phyloP scores from a whole-genome alignment of 306 rosid genomes.

The Myrica gale region DNA sequence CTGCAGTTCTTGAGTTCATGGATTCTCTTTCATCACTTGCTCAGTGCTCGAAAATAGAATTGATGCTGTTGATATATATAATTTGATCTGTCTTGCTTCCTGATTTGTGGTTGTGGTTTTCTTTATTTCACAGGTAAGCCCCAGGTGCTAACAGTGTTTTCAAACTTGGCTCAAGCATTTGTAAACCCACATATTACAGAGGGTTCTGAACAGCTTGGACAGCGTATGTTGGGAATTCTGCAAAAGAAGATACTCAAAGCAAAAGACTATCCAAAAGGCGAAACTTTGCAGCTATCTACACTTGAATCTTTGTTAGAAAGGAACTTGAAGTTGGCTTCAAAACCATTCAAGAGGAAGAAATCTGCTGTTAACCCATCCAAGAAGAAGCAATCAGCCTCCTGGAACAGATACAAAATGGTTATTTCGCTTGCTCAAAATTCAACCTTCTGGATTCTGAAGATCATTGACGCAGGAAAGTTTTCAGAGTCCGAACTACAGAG shows the following conservation, averaged over 20 bases:
- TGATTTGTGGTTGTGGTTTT: conserved; percentile 4
- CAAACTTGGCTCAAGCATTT: conserved; percentile 69
- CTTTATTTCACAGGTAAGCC: conserved; percentile 63
- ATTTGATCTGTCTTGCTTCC: neutral
- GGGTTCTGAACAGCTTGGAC: conserved; percentile 88
- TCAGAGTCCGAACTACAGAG: conserved; percentile 47
- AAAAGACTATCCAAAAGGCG: conserved; percentile 80
- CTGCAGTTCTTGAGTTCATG: neutral
- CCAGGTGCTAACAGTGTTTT: conserved; percentile 69
- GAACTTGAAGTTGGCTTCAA: conserved; percentile 80
- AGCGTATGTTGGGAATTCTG: conserved; percentile 90
- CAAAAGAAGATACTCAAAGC: conserved; percentile 76
- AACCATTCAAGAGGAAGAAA: conserved; percentile 68
- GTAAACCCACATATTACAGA: conserved; percentile 75
- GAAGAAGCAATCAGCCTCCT: conserved; percentile 58
- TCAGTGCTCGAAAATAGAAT: neutral
- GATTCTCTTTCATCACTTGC: neutral
- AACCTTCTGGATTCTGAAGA: conserved; percentile 81
- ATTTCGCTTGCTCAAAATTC: conserved; percentile 70
- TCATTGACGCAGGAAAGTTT: conserved; percentile 65
- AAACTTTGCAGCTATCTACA: conserved; percentile 55
- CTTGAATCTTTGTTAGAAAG: conserved; percentile 76
- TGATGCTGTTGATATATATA: neutral
- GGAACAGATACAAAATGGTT: conserved; percentile 70
- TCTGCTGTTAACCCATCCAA: conserved; percentile 50